phyloP scores from a whole-genome alignment of 2,329 filamentous ascomycete species.

The Aspergillus chevalieri region DNA sequence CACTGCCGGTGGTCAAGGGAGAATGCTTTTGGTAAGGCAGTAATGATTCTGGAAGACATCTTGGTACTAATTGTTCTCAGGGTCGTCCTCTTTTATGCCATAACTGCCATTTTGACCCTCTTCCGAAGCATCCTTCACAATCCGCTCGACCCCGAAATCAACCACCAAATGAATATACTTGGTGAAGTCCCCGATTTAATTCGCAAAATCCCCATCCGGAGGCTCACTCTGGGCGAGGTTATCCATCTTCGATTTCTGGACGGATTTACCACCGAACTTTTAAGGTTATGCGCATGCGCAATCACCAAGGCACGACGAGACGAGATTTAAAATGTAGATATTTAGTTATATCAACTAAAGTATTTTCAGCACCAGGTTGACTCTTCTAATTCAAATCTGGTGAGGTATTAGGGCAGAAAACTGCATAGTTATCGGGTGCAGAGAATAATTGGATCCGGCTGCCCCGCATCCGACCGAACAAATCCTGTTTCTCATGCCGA shows the following conservation, averaged over 20 bases:
- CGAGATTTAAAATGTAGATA: too few relatives aligned
- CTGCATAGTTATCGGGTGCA: too few relatives aligned
- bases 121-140: slow-evolving; percentile 45
- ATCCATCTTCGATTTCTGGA: slow-evolving; percentile 5
- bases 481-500: too few relatives aligned
- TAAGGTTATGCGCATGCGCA: neutral
- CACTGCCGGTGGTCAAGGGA: neutral
- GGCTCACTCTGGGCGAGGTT: slow-evolving; percentile 4
- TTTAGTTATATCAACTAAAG: too few relatives aligned
- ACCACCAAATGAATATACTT: slow-evolving; percentile 39
- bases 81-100: slow-evolving; percentile 47
- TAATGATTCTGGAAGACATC: too few relatives aligned
- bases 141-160: slow-evolving; percentile 31
- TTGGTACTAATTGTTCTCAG: slow-evolving; percentile 20
- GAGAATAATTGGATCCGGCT: too few relatives aligned
- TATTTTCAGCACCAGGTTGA: too few relatives aligned
- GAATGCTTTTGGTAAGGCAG: neutral
- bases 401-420: too few relatives aligned
- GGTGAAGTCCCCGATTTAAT: neutral
- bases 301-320: neutral
- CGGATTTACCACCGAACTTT: slow-evolving; percentile 7
- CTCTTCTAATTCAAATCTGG: too few relatives aligned
- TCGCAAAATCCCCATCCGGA: slow-evolving; percentile 4
- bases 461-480: too few relatives aligned
- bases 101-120: slow-evolving; percentile 43